Percentiles rank a stretch among this genome's conserved stretches.
phyloP scores from a whole-genome alignment of 1,139 yeast species.

The Hansenula anomala region DNA sequence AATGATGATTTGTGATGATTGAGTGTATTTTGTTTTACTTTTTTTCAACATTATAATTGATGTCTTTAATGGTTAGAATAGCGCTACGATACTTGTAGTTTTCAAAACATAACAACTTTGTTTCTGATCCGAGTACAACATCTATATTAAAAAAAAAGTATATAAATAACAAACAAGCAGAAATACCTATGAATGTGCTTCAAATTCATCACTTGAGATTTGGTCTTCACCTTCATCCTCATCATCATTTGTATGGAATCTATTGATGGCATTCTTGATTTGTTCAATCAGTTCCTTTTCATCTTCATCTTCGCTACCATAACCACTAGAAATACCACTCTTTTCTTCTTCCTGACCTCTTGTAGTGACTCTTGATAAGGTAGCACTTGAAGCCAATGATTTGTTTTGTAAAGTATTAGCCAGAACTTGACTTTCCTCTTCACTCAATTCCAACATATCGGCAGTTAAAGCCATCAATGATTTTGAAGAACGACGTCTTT shows the following conservation, averaged over 20 bases:
- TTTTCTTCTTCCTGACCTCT: conserved; percentile 19
- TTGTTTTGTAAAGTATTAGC: conserved; percentile 14
- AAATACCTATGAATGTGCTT: conserved; percentile 37
- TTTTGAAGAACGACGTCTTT: conserved; percentile 68
- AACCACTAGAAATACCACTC: conserved; percentile 1
- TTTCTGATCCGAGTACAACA: too few relatives aligned
- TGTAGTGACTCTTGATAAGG: conserved; percentile 34
- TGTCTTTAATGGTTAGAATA: too few relatives aligned
- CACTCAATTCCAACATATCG: conserved; percentile 59
- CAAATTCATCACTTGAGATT: conserved; percentile 54
- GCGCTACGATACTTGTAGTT: too few relatives aligned
- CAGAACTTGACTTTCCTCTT: conserved; percentile 41
- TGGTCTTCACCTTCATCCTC: conserved; percentile 35
- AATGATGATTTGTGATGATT: not conserved
- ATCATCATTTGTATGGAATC: conserved; percentile 28
- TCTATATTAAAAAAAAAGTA: too few relatives aligned
- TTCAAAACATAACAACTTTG: too few relatives aligned
- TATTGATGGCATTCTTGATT: conserved; percentile 51
- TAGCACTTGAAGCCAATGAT: conserved; percentile 15
- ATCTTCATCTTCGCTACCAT: conserved; percentile 17
- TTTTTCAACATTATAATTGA: too few relatives aligned
- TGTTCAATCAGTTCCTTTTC: conserved; percentile 42
- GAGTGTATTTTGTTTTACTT: too few relatives aligned
- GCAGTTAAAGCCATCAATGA: conserved; percentile 65
- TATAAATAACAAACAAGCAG: too few relatives aligned